phyloP scores from a whole-genome alignment of 106 monocot genomes.

The Dactylorhiza incarnata region DNA sequence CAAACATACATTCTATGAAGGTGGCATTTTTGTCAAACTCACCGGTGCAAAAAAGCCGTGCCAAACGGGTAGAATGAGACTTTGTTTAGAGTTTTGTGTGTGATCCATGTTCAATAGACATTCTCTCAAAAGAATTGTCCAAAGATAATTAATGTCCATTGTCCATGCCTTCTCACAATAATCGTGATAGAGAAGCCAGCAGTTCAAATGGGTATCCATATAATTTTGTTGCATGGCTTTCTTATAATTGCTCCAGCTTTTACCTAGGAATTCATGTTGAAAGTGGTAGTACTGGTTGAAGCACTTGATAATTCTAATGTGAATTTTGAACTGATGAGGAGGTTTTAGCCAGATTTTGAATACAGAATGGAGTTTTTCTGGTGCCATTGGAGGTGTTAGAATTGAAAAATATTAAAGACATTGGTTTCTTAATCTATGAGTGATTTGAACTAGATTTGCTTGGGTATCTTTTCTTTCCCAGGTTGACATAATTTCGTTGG shows the following conservation, averaged over 20 bases:
- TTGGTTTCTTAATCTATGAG: not conserved
- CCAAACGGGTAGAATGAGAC: not conserved
- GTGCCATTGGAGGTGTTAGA: not conserved
- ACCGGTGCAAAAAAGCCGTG: too few species aligned
- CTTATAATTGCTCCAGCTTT: not conserved
- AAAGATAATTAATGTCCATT: not conserved
- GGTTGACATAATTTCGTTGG: conserved; percentile 81
- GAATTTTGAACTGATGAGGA: too few species aligned
- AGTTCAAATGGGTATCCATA: not conserved
- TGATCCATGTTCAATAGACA: not conserved
- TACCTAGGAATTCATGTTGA: not conserved
- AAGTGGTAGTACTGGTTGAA: not conserved
- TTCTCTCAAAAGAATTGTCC: not conserved
- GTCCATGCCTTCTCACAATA: not conserved
- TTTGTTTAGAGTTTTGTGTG: not conserved
- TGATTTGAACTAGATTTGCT: not conserved
- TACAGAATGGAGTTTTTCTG: not conserved
- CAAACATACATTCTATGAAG: too few species aligned
- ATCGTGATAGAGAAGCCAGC: not conserved
- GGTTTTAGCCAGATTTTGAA: not conserved
- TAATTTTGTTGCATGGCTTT: not conserved
- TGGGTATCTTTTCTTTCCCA: conserved; percentile 13
- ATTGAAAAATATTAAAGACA: not conserved
- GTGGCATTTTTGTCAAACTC: too few species aligned
- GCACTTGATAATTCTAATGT: not conserved